Evolutionary conservation across 805 yeast genomes (phyloP).

Genomic region (Yarrowia osloensis): DNA sequence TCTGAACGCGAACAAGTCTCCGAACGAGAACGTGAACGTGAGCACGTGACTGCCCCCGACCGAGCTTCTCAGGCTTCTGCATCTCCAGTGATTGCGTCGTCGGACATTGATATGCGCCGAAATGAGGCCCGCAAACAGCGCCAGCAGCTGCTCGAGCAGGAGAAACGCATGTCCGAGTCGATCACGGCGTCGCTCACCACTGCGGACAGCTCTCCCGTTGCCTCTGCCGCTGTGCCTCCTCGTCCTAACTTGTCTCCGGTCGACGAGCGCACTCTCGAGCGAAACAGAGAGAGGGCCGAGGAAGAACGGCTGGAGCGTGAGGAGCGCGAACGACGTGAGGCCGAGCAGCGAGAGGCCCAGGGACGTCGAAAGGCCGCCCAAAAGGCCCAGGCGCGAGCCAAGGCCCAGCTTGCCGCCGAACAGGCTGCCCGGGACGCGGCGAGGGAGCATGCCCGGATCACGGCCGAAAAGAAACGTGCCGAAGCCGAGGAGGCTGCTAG

Average conservation of each 20-base stretch:
- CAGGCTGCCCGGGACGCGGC: not conserved
- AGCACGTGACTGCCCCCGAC: too few species aligned
- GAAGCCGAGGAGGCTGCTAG: not conserved
- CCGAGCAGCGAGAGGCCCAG: not conserved
- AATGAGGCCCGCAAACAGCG: conserved; percentile 5
- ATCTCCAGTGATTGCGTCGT: not conserved
- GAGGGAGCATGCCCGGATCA: not conserved
- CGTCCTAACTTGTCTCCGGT: not conserved
- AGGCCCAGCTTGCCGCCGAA: not conserved
- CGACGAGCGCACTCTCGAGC: not conserved
- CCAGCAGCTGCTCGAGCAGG: not conserved
- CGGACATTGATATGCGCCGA: not conserved
- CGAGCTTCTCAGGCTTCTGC: not conserved
- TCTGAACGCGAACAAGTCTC: too few species aligned
- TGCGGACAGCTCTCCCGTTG: not conserved
- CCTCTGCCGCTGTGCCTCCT: not conserved
- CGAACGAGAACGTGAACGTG: too few species aligned
- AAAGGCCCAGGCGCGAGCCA: not conserved
- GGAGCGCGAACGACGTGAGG: not conserved
- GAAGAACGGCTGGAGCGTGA: not conserved
- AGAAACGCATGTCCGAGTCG: not conserved
- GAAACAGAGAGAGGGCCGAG: not conserved
- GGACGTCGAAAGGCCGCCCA: not conserved
- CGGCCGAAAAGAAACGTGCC: not conserved
- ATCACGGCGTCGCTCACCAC: conserved; percentile 2